A percentile compares a stretch with the other conserved stretches of the same genome.
Conservation (phyloP, 78 protist species). For the Dictyostelium brefeldianum region DNA sequence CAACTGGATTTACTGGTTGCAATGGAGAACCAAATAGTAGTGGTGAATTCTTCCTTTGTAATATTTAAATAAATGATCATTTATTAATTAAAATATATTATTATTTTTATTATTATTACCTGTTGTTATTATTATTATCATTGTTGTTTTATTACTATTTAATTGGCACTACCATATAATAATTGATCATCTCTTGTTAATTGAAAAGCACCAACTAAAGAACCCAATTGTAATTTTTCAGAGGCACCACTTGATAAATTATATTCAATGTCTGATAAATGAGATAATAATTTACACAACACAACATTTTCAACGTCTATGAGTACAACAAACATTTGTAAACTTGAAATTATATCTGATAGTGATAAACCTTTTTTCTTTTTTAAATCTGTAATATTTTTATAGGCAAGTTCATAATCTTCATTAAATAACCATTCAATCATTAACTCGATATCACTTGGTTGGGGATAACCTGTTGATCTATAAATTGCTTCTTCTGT, state of each 20-base stretch:
- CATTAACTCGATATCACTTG: slow-evolving; percentile 69
- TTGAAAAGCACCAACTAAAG: slow-evolving; percentile 68
- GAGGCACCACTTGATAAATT: slow-evolving; percentile 74
- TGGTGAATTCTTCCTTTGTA: too few species aligned
- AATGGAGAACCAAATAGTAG: too few species aligned
- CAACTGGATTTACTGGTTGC: too few species aligned
- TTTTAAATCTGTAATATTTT: slow-evolving; percentile 44
- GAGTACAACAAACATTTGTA: background rate
- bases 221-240: slow-evolving; percentile 77
- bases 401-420: slow-evolving; percentile 58
- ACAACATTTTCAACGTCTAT: background rate
- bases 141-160: too few species aligned
- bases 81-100: too few species aligned
- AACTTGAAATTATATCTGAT: slow-evolving; percentile 77
- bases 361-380: slow-evolving; percentile 87
- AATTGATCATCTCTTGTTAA: slow-evolving; percentile 33
- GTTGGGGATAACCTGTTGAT: slow-evolving; percentile 91
- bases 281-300: background rate
- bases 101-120: too few species aligned
- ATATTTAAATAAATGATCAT: too few species aligned
- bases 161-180: background rate
- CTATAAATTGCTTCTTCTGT: slow-evolving; percentile 81
- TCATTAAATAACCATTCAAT: slow-evolving; percentile 56
- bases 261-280: slow-evolving; percentile 69
- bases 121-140: too few species aligned